These are phyloP conservation scores for Stephania cephalantha DNA, from an alignment of 164 flowering plant species.

Conservation along the genomic window DNA sequence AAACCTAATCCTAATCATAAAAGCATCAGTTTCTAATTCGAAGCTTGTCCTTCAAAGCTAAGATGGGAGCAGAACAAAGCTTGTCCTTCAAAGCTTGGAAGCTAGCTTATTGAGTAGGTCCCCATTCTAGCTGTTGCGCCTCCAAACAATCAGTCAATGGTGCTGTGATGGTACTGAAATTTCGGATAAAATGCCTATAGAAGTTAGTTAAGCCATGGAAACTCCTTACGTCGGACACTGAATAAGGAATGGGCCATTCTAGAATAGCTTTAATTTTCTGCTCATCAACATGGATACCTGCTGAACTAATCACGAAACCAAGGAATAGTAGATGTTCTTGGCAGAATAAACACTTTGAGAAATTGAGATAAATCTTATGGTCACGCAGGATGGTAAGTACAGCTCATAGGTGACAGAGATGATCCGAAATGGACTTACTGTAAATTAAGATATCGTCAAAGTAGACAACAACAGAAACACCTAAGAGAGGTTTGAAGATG, in stretches of 20 bases:
- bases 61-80: too few relatives aligned
- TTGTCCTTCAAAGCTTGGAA: too few relatives aligned
- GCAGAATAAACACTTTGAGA: background rate
- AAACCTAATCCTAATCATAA: too few relatives aligned
- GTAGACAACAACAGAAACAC: background rate
- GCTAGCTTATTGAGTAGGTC: too few relatives aligned
- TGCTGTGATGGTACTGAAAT: too few relatives aligned
- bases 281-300: background rate
- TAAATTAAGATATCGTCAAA: slow-evolving; percentile 1
- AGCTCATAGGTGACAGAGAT: background rate
- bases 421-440: background rate
- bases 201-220: background rate
- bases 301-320: background rate
- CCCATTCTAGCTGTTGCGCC: too few relatives aligned
- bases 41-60: too few relatives aligned
- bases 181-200: too few relatives aligned
- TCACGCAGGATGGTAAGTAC: background rate
- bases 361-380: background rate
- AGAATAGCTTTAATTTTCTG: background rate
- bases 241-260: background rate
- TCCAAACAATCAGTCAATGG: too few relatives aligned
- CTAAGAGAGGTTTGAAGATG: background rate
- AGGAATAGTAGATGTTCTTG: background rate
- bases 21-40: too few relatives aligned
- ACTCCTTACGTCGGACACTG: background rate